Evolutionary conservation across 306 rosid species (phyloP).

Genomic region (Vigna trinervia): DNA sequence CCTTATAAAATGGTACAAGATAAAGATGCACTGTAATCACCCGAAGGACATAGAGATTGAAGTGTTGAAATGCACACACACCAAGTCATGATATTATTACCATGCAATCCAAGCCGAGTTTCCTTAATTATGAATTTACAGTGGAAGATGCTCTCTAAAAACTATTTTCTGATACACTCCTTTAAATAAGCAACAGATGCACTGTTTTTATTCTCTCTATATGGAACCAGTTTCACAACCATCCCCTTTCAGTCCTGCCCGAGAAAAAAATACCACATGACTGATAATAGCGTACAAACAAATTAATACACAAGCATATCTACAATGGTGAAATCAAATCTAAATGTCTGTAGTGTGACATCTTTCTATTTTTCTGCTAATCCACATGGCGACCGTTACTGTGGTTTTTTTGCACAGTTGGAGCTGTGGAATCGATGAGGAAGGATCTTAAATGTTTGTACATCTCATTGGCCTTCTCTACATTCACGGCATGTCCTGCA

Average conservation of each 20-base stretch:
- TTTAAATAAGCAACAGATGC: not conserved
- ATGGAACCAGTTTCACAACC: slow-evolving; percentile 8
- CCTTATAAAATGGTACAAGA: too few relatives aligned
- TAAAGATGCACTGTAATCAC: not conserved
- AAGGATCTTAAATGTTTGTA: slow-evolving; percentile 62
- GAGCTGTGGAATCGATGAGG: slow-evolving; percentile 56
- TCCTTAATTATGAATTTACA: not conserved
- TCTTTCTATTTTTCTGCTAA: slow-evolving; percentile 35
- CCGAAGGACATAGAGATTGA: slow-evolving; percentile 10
- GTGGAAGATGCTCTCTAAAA: slow-evolving; percentile 6
- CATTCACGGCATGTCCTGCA: slow-evolving; percentile 86
- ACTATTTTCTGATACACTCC: not conserved
- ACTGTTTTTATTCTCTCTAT: not conserved
- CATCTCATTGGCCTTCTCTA: slow-evolving; percentile 81
- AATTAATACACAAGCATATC: slow-evolving; percentile 18
- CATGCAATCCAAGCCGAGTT: not conserved
- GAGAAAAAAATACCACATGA: not conserved
- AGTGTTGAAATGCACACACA: not conserved
- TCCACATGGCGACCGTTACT: slow-evolving; percentile 64
- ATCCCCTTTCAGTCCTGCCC: not conserved
- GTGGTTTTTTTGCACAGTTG: slow-evolving; percentile 43
- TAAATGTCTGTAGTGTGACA: not conserved
- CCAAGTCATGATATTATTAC: not conserved
- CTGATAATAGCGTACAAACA: slow-evolving; percentile 8
- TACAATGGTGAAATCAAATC: not conserved